A percentile compares a stretch with the other conserved stretches of the same genome.
Conservation (phyloP, 2,329 filamentous ascomycete species). For the Pseudocercospora musae region DNA sequence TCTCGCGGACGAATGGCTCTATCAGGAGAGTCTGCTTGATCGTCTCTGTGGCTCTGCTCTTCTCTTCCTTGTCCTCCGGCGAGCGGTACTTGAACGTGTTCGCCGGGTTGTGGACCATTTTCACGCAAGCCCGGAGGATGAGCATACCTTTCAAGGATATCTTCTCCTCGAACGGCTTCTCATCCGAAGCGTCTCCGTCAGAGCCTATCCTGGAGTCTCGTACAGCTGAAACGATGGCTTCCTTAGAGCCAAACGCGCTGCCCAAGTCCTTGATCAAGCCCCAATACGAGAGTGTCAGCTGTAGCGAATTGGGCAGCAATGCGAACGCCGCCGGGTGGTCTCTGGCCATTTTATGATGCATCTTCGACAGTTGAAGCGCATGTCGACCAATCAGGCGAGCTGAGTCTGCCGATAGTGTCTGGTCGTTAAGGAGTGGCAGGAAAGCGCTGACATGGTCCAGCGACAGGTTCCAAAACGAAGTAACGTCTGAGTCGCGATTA, state of each 20-base stretch:
- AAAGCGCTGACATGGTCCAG: constrained; percentile 76
- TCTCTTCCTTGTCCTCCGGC: constrained; percentile 71
- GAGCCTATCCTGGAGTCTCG: constrained; percentile 42
- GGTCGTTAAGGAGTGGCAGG: constrained; percentile 47
- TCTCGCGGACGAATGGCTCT: constrained; percentile 70
- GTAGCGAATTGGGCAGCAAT: constrained; percentile 72
- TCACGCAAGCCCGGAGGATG: constrained; percentile 75
- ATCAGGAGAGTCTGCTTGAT: constrained; percentile 74
- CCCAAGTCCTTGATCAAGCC: constrained; percentile 72
- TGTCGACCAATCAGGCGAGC: constrained; percentile 70
- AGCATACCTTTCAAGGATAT: constrained; percentile 80
- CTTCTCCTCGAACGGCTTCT: constrained; percentile 58
- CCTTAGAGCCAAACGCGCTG: constrained; percentile 62
- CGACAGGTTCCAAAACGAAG: constrained; percentile 75
- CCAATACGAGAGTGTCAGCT: constrained; percentile 82
- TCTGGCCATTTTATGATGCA: constrained; percentile 83
- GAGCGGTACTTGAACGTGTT: constrained; percentile 82
- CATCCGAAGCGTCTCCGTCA: constrained; percentile 44
- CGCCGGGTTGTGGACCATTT: constrained; percentile 76
- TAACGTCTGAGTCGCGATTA: constrained; percentile 71
- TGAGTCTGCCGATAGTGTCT: constrained; percentile 7
- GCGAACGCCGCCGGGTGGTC: constrained; percentile 79
- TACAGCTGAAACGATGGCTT: constrained; percentile 33
- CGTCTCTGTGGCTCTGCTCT: constrained; percentile 63
- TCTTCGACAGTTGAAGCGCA: constrained; percentile 82